phyloP scores from a whole-genome alignment of 1,139 yeast species.

The Lodderomyces beijingensis region DNA sequence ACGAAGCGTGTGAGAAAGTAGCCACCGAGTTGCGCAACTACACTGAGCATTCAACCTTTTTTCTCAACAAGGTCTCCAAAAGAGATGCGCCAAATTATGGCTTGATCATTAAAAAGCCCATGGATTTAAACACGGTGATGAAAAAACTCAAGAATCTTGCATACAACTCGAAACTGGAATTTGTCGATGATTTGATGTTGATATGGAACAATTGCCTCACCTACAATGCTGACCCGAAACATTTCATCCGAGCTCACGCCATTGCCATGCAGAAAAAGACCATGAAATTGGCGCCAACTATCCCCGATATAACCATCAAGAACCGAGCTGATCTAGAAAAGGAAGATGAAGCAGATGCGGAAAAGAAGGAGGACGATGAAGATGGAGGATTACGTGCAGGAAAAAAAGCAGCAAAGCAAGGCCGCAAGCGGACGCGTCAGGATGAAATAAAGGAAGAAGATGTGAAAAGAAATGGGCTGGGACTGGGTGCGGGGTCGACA shows the following conservation, averaged over 20 bases:
- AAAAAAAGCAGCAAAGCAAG: conserved; percentile 21
- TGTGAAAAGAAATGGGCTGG: not conserved
- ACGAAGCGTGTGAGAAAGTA: conserved; percentile 96
- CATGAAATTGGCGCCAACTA: conserved; percentile 66
- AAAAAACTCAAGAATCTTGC: conserved; percentile 80
- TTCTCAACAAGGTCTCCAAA: conserved; percentile 88
- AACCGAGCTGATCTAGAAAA: conserved; percentile 84
- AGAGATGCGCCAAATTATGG: conserved; percentile 98
- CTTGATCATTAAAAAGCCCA: conserved; percentile 83
- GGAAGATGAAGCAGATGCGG: conserved; percentile 48
- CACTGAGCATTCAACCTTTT: conserved; percentile 96
- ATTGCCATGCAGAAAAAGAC: conserved; percentile 94
- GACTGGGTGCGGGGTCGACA: conserved; percentile 10
- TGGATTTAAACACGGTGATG: conserved; percentile 95
- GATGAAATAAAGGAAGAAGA: conserved; percentile 30
- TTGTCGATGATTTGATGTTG: conserved; percentile 88
- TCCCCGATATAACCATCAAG: conserved; percentile 81
- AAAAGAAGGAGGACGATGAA: conserved; percentile 37
- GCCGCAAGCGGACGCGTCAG: conserved; percentile 38
- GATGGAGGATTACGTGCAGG: conserved; percentile 40
- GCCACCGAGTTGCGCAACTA: conserved; percentile 84
- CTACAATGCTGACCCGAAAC: conserved; percentile 93
- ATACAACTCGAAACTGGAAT: conserved; percentile 78
- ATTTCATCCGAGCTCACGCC: conserved; percentile 87
- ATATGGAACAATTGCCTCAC: conserved; percentile 94